These are phyloP conservation scores for Cladosporium phlei DNA, from an alignment of 2,329 filamentous ascomycete genomes.

Conservation along the genomic window DNA sequence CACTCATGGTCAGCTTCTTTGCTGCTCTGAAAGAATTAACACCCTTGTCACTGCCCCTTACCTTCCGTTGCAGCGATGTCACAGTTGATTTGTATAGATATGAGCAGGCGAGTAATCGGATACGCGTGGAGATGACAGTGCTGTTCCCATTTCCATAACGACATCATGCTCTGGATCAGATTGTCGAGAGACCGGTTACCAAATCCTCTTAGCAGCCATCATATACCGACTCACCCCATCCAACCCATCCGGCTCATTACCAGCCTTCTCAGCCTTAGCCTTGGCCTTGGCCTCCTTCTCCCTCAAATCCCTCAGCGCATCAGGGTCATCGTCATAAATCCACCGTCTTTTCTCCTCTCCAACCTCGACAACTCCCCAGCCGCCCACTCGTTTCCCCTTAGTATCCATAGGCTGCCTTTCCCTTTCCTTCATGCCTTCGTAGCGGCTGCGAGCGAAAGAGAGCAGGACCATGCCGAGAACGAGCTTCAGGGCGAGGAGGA, in stretches of 20 bases:
- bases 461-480: conserved; percentile 84
- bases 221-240: conserved; percentile 74
- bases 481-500: conserved; percentile 70
- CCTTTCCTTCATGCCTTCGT: conserved; percentile 70
- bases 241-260: conserved; percentile 50
- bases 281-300: conserved; percentile 60
- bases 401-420: conserved; percentile 53
- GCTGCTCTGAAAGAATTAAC: too few relatives aligned
- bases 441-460: conserved; percentile 71
- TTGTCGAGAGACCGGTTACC: conserved; percentile 61
- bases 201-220: conserved; percentile 96
- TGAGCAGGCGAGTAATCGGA: too few relatives aligned
- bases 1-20: too few relatives aligned
- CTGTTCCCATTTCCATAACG: too few relatives aligned
- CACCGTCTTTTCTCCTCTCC: conserved; percentile 79
- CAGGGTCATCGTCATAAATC: conserved; percentile 81
- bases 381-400: conserved; percentile 71
- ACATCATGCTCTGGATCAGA: too few relatives aligned
- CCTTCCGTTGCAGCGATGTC: too few relatives aligned
- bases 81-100: too few relatives aligned
- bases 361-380: conserved; percentile 80
- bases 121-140: too few relatives aligned
- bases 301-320: conserved; percentile 58
- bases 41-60: too few relatives aligned
- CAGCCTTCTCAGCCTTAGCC: conserved; percentile 40